Evolutionary conservation across 352 stramenopile species (phyloP).

Genomic region (Phytophthora kernoviae): DNA sequence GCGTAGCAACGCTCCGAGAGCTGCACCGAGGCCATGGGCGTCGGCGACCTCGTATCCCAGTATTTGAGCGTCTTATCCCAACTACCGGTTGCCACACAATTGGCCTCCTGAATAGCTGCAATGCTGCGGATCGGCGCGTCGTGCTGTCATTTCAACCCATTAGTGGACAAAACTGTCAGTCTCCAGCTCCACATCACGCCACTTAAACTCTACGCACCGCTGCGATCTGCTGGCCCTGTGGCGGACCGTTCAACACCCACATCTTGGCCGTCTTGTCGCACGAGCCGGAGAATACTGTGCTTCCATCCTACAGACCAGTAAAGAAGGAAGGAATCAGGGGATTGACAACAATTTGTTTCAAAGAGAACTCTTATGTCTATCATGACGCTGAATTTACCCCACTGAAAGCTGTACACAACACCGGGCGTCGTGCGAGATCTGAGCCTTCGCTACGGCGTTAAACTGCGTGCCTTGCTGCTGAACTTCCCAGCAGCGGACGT

Average conservation of each 20-base stretch:
- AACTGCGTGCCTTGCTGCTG: slow-evolving; percentile 75
- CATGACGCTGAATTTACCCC: slow-evolving; percentile 39
- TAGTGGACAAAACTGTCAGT: neutral
- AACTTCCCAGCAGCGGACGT: slow-evolving; percentile 85
- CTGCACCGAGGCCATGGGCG: slow-evolving; percentile 87
- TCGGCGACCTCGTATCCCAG: slow-evolving; percentile 94
- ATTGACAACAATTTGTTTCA: no score
- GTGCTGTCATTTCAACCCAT: slow-evolving; percentile 60
- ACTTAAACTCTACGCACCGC: slow-evolving; percentile 44
- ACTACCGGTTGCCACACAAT: slow-evolving; percentile 93
- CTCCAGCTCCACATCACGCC: neutral
- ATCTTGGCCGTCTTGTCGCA: slow-evolving; percentile 96
- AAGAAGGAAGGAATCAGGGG: no score
- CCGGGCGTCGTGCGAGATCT: slow-evolving; percentile 91
- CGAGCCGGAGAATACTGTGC: slow-evolving; percentile 92
- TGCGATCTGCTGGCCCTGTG: slow-evolving; percentile 79
- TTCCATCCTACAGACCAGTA: slow-evolving; percentile 93
- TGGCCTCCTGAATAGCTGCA: slow-evolving; percentile 78
- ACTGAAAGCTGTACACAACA: slow-evolving; percentile 93
- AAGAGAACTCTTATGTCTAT: no score
- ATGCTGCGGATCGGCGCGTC: slow-evolving; percentile 93
- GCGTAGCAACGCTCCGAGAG: slow-evolving; percentile 94
- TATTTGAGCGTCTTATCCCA: slow-evolving; percentile 97
- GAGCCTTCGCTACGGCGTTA: slow-evolving; percentile 76
- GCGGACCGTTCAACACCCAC: slow-evolving; percentile 89